phyloP scores from a whole-genome alignment of 805 yeast species.

The Brettanomyces anomalus region DNA sequence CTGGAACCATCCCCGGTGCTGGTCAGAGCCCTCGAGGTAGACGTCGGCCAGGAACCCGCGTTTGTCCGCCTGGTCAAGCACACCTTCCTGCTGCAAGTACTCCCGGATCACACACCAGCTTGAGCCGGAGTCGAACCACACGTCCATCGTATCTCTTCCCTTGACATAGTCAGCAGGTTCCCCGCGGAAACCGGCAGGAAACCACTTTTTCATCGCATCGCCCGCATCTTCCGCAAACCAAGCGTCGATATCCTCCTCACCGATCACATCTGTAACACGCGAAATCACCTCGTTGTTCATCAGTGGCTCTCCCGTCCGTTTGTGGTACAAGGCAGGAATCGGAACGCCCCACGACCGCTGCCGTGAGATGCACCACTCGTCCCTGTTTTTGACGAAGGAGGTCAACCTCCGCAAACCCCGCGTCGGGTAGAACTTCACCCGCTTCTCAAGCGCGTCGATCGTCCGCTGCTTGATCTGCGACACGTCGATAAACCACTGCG shows the following conservation, averaged over 20 bases:
- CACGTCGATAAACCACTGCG: conserved; percentile 94
- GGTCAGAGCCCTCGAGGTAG: conserved; percentile 97
- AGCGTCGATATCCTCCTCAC: conserved; percentile 54
- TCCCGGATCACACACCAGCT: conserved; percentile 65
- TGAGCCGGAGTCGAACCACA: conserved; percentile 97
- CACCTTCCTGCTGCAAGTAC: conserved; percentile 27
- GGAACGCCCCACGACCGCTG: conserved; percentile 99
- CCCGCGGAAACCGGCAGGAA: conserved; percentile 44
- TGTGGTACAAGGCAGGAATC: conserved; percentile 72
- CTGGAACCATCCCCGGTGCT: conserved; percentile 99
- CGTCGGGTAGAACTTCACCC: conserved; percentile 67
- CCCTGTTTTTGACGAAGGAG: conserved; percentile 67
- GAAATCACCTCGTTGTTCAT: conserved; percentile 47
- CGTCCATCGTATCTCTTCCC: conserved; percentile 93
- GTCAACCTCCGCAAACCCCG: conserved; percentile 61
- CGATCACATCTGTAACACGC: conserved; percentile 49
- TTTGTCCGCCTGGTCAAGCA: conserved; percentile 22
- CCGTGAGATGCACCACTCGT: conserved; percentile 97
- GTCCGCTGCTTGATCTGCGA: conserved; percentile 62
- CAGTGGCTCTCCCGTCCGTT: conserved; percentile 53
- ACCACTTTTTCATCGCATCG: conserved; percentile 51
- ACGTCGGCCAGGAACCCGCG: conserved; percentile 58
- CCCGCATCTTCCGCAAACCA: conserved; percentile 50
- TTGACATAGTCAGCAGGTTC: conserved; percentile 40
- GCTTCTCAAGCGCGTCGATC: conserved; percentile 38